Evolutionary conservation across 306 rosid genomes (phyloP), one percentile per base, ranked within the genome.

Genomic region (Erythrophleum fordii): DNA sequence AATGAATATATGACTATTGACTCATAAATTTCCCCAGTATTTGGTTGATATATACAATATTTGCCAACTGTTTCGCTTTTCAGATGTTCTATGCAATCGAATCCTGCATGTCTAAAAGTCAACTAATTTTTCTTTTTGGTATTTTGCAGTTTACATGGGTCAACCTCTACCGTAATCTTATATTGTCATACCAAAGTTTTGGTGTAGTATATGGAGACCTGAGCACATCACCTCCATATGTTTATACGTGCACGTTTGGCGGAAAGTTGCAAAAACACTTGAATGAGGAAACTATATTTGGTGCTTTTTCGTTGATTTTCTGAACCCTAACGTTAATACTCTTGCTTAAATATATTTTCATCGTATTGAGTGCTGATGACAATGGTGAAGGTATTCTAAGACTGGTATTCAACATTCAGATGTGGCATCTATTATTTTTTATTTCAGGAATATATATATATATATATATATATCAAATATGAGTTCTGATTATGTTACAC

Each of bases 191-290:
- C 82, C 97, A 92, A 86, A 90, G 97, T 86, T 87, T 90, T 71
- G 95, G 97, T 18, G 95, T 92, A 25, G 95, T 92, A 62, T 92
- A 89, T 58, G 95, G 97, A 72, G 95, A 92, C 81, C 86, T 92
- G 78, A 83, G 95, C 75, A 92, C 95, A 74, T 92, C 95, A 26
- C 97, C 97, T 42, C 95, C 89, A 23, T 92, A 92, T 73, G 95
- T 90, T 67, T 92, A 81, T 70, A 75, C 86, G 3, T 89, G 95
- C 93, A 87, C 87, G 34, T 89, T 90, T 72, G 7, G 23, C 8
- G 97, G 94, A 68, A 92, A 90, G 73, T 81, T 90, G 49, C 77
- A 31, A 45, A 37, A 78, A 3, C 85, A 87, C 75, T 70, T 45
- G 11, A 84, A 80, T 31, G 93, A 92, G 82, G 95, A 89, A 66